Conservation (phyloP, 2,329 filamentous ascomycete genomes). For the Calonectria henricotiae region DNA sequence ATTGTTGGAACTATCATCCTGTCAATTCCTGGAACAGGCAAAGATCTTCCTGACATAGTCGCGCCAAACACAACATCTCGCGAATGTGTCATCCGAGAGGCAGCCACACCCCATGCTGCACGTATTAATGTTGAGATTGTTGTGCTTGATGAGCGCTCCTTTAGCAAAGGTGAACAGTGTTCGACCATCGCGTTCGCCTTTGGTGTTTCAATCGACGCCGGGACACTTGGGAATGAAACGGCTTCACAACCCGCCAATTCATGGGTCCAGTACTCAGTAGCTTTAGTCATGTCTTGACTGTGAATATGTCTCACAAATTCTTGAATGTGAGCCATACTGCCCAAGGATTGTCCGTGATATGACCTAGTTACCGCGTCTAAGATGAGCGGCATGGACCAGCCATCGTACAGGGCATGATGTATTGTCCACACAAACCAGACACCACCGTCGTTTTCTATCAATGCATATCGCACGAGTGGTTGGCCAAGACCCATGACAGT, state of each 20-base stretch:
- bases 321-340: neutral
- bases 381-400: constrained; percentile 45
- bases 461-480: constrained; percentile 22
- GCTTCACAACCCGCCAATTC: constrained; percentile 6
- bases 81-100: constrained; percentile 40
- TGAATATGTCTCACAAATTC: neutral
- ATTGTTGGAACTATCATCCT: constrained; percentile 44
- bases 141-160: neutral
- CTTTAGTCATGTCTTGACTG: neutral
- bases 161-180: neutral
- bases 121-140: constrained; percentile 45
- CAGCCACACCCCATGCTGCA: constrained; percentile 53
- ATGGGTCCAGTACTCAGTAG: constrained; percentile 22
- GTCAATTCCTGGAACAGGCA: constrained; percentile 45
- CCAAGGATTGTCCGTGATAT: constrained; percentile 17
- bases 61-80: constrained; percentile 50
- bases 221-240: constrained; percentile 32
- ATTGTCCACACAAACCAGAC: constrained; percentile 48
- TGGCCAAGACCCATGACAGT: neutral
- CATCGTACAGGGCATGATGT: constrained; percentile 53
- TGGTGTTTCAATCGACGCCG: constrained; percentile 8
- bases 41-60: constrained; percentile 49
- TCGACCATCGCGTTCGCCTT: constrained; percentile 11
- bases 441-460: constrained; percentile 16
- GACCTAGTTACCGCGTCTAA: constrained; percentile 24